Base-by-base conservation (phyloP, 1,139 yeast genomes). In the Kodamaea sp. region DNA sequence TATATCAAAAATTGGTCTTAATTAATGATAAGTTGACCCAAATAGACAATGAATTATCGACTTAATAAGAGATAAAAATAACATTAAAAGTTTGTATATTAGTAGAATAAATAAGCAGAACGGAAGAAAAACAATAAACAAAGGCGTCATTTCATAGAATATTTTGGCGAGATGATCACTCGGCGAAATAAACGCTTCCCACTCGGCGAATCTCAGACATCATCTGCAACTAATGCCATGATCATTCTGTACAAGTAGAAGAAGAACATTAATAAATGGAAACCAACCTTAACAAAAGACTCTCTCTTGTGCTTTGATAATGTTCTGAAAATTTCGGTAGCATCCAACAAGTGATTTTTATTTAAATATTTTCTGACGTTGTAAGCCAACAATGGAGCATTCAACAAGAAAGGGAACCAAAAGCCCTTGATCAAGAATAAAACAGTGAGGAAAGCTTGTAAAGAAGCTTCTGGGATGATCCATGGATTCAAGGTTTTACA, bases 301-400 rank as follows among this genome's bases (percentile, higher is more conserved):
- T 89, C 97, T 65, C 83, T 85, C 79, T 94, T 92, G 70, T 92
- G 96, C 58, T 84, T 86, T 52, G 88, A 79, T 58, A 94, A 75
- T 36, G 97, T 90, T 71, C 97, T 82, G 70, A 92, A 92, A 57
- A 92, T 94, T 68, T 92, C 98, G 35, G 99, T 92, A 43, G 98
- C 98, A 65, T 92, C 99, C 63, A 94, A 78, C 48, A 88, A 70
- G 62, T 92, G 92, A 62, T 84, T 84, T 65, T 86, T 86, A 53
- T 78, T 81, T 60, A 79, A 57, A 52, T 79, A 71, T 63, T 86
- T 86, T 68, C 83, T 83, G 45, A 72, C 80, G 60, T 89, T 89
- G 70, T 73, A 89, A 31, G 92, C 95, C 44, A 88, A 67, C 48
- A 94, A 72, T 36, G 98, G 98, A 51, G 85, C 68, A 65, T 90